These are phyloP conservation scores for Croton laevigatus DNA, from an alignment of 441 rosid genomes.

Conservation along the genomic window DNA sequence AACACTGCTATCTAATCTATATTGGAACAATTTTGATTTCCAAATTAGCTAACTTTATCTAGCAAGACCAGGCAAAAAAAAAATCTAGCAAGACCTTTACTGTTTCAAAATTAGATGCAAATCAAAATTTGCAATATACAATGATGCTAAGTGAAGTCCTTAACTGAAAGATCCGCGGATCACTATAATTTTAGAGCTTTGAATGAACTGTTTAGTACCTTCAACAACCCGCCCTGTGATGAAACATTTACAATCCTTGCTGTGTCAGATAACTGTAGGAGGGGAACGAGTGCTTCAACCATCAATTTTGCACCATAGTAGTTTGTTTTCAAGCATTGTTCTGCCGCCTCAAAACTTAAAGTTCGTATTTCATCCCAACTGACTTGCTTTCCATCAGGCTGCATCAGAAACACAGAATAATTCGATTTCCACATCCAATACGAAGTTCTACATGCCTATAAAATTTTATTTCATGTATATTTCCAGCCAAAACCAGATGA, in stretches of 20 bases:
- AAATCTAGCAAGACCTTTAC: too few species aligned
- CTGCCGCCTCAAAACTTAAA: slow-evolving; percentile 29
- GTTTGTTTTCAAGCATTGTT: slow-evolving; percentile 47
- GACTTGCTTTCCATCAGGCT: slow-evolving; percentile 28
- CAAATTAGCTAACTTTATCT: too few species aligned
- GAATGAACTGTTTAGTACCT: slow-evolving; percentile 31
- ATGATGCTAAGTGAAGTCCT: too few species aligned
- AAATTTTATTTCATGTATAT: too few species aligned
- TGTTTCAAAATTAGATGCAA: too few species aligned
- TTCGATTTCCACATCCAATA: background rate
- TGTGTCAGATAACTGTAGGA: slow-evolving; percentile 47
- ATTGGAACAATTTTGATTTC: too few species aligned
- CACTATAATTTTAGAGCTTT: too few species aligned
- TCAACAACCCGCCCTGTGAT: slow-evolving; percentile 34
- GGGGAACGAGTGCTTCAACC: slow-evolving; percentile 45
- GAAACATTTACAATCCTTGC: slow-evolving; percentile 53
- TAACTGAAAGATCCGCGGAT: background rate
- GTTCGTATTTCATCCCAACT: slow-evolving; percentile 27
- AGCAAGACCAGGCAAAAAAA: too few species aligned
- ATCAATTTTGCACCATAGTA: slow-evolving; percentile 56
- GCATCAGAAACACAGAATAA: slow-evolving; percentile 5
- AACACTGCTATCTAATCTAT: too few species aligned
- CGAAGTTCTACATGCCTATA: background rate
- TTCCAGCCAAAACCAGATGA: background rate
- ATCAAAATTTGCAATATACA: too few species aligned